These are phyloP conservation scores for Smittium culicis DNA, from an alignment of 371 early-diverging fungal genomes.

Conservation along the genomic window DNA sequence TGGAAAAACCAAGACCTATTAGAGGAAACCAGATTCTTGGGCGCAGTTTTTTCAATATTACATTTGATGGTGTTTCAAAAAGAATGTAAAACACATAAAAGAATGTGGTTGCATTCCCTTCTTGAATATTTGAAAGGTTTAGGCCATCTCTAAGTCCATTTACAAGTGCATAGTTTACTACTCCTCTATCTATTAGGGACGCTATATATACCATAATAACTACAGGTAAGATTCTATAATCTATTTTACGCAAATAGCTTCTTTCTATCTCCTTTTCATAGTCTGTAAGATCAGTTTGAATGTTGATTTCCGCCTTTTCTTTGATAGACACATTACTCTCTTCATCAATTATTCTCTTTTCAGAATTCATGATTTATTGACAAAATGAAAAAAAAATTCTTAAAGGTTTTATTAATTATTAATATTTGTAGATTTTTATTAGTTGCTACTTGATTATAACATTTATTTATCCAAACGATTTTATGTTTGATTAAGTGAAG, in stretches of 20 bases:
- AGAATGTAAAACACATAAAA: slow-evolving; percentile 53
- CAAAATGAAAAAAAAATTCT: too few relatives aligned
- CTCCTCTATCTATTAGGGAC: slow-evolving; percentile 22
- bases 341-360: too few relatives aligned
- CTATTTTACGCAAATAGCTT: slow-evolving; percentile 11
- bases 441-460: too few relatives aligned
- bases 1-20: slow-evolving; percentile 39
- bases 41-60: slow-evolving; percentile 36
- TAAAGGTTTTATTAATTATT: too few relatives aligned
- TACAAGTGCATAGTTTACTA: slow-evolving; percentile 20
- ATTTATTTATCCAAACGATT: too few relatives aligned
- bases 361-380: too few relatives aligned
- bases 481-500: too few relatives aligned
- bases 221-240: slow-evolving; percentile 19
- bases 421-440: too few relatives aligned
- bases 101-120: slow-evolving; percentile 44
- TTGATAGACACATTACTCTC: background rate
- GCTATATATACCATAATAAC: slow-evolving; percentile 24
- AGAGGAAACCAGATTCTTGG: slow-evolving; percentile 40
- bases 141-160: slow-evolving; percentile 33
- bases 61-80: slow-evolving; percentile 46
- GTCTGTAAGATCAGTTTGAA: background rate
- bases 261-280: background rate
- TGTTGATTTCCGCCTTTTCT: background rate
- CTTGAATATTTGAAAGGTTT: slow-evolving; percentile 27